Conservation (phyloP, 2,329 filamentous ascomycete species). For the Apiospora pterosperma region DNA sequence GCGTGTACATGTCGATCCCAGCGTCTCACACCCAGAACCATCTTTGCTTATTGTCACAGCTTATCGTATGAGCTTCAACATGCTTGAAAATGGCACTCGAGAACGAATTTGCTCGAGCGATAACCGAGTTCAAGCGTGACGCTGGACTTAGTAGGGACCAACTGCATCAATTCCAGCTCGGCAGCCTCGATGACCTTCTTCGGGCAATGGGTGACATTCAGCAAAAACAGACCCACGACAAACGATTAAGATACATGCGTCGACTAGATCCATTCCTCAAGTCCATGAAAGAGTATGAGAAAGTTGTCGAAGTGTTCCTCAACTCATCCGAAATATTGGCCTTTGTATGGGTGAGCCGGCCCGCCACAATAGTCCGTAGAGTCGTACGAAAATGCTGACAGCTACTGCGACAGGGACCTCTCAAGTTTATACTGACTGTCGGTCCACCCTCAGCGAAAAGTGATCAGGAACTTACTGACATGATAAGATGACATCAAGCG, state of each 20-base stretch:
- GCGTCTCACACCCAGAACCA: background rate
- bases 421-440: background rate
- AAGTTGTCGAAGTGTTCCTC: background rate
- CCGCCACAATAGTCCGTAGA: background rate
- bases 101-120: background rate
- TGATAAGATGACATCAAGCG: background rate
- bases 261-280: background rate
- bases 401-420: background rate
- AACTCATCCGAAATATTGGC: background rate
- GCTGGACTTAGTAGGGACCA: background rate
- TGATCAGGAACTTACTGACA: background rate
- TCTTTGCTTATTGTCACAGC: background rate
- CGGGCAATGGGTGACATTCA: background rate
- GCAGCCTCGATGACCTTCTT: background rate
- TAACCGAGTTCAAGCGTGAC: background rate
- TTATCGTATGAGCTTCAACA: background rate
- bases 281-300: background rate
- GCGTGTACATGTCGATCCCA: too few relatives aligned
- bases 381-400: background rate
- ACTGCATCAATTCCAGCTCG: background rate
- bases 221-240: background rate
- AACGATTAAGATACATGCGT: background rate
- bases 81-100: background rate
- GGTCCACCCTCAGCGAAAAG: background rate
- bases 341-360: background rate